phyloP scores from a whole-genome alignment of 805 yeast genomes.

The Schwanniomyces vanrijiae region DNA sequence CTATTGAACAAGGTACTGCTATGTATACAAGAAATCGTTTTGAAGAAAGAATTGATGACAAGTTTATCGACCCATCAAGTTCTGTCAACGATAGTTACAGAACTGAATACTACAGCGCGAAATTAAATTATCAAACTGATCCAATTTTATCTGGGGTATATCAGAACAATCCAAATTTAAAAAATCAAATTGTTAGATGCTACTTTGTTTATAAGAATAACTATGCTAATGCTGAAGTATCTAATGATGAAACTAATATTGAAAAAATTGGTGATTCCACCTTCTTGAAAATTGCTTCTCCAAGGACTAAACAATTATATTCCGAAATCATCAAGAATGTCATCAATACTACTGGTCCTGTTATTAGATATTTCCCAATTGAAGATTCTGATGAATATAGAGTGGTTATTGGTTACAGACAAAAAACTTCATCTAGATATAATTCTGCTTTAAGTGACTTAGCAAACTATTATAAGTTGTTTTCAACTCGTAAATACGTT shows the following conservation, averaged over 20 bases:
- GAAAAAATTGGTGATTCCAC: slow-evolving; percentile 73
- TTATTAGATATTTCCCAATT: slow-evolving; percentile 80
- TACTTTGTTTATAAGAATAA: slow-evolving; percentile 79
- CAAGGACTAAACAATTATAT: slow-evolving; percentile 77
- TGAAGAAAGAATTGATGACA: slow-evolving; percentile 78
- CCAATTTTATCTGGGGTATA: slow-evolving; percentile 43
- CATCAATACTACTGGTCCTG: slow-evolving; percentile 83
- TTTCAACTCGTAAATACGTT: slow-evolving; percentile 84
- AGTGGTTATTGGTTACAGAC: slow-evolving; percentile 84
- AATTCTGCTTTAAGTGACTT: slow-evolving; percentile 83
- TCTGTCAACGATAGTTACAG: slow-evolving; percentile 51
- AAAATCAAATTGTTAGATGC: slow-evolving; percentile 58
- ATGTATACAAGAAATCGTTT: slow-evolving; percentile 46
- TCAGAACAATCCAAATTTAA: slow-evolving; percentile 33
- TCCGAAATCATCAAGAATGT: slow-evolving; percentile 69
- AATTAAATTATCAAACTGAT: slow-evolving; percentile 46
- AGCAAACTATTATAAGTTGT: slow-evolving; percentile 84
- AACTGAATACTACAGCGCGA: slow-evolving; percentile 77
- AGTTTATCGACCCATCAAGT: slow-evolving; percentile 62
- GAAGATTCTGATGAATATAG: slow-evolving; percentile 83
- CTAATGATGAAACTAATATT: slow-evolving; percentile 49
- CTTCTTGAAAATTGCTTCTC: slow-evolving; percentile 74
- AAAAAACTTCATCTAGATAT: slow-evolving; percentile 80
- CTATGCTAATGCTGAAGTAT: slow-evolving; percentile 16
- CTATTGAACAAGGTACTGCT: slow-evolving; percentile 46